Evolutionary conservation across 495 filamentous ascomycete genomes (phyloP), one percentile per base, ranked within the genome.

Genomic region (Saxispiralis lemnorum): DNA sequence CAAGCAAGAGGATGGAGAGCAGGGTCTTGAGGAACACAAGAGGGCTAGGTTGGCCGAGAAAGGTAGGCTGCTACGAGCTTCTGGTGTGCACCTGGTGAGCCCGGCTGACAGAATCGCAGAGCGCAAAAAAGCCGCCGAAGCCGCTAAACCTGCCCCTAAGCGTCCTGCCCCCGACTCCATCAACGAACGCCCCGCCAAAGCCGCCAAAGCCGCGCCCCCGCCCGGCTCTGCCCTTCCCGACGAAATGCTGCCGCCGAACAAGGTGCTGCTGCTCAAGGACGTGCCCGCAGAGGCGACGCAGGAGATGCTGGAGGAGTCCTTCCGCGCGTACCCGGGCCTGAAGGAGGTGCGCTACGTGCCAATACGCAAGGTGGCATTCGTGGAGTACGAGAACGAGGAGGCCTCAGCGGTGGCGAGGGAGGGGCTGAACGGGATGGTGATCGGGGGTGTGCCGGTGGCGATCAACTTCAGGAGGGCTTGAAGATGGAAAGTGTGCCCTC

Each of bases 221-320:
- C 81, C 79, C 20, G 75, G 78, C 14, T 68, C 73, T n/a, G 66
- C 75, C 0, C 70, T 96, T 13, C 89, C 89, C 1, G 92, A 95
- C 71, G 89, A 99, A 63, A 96, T 92, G 58, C 73, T 96, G 0
- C 89, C 86, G 2, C 88, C 92, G 36, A 99, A 96, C 71, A 93
- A 92, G 64, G 89, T 84, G 47, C 71, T 99, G n/a, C 93, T 96
- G 69, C 66, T 96, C 40, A 85, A 87, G 62, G 85, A 94, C 53
- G 56, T 99, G 37, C 88, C 92, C 13, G 84, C 92, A 50, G 81
- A 84, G 44, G 82, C 80, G 52, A 79, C 78, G 61, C 73, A 80
- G 57, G 86, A 89, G 40, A 71, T 65, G 32, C 76, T 97, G 34
- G 76, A 74, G 0, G 71, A 69, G 18, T 74, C 95, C 44, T 99